Evolutionary conservation across 1,284 basidiomycete species (phyloP), one percentile per base, ranked within the genome.

Genomic region (Melampsora larici-populina): DNA sequence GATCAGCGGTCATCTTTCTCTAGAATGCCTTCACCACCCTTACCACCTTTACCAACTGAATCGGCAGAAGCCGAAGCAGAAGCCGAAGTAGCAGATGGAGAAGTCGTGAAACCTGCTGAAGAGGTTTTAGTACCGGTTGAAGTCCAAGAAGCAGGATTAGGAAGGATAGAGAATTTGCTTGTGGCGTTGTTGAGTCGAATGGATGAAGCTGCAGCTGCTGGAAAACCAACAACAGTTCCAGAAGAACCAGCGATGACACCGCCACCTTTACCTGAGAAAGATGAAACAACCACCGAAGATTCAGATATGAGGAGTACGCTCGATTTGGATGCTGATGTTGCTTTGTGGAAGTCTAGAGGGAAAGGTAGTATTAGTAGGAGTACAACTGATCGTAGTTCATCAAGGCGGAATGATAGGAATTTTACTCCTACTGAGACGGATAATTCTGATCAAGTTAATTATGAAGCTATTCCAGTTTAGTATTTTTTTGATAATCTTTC

Each of bases 291-390:
- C 1, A 26, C 24, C 9, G 51, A 21, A 55, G 51, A 13, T 7
- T 21, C 18, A 55, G 51, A 55, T 60, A 51, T n/a, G 51, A 58
- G 68, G 36, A 69, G 49, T 31, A 70, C 63, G n/a, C 46, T 70
- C 15, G 67, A 78, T 46, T 43, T 78, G 40, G 76, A 78, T 48
- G 76, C 76, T 15, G 76, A 78, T 66, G 76, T 78, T 24, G 76
- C 76, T 24, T 62, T 78, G 8, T 78, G 76, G 68, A 78, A 78
- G 46, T 64, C 68, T 46, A 78, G 60, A 36, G 68, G 48, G 18
- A 78, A 71, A 64, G 75, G 67, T 40, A 8, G 29, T 11, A 49
- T 60, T 18, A 33, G 15, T 15, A 55, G 62, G 18, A 33, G 65
- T 48, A 26, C 33, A 13, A 43, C 26, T 29, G 73, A 55, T 5